Evolutionary conservation across 495 filamentous ascomycete genomes (phyloP).

Genomic region (Chaetomium fimeti): DNA sequence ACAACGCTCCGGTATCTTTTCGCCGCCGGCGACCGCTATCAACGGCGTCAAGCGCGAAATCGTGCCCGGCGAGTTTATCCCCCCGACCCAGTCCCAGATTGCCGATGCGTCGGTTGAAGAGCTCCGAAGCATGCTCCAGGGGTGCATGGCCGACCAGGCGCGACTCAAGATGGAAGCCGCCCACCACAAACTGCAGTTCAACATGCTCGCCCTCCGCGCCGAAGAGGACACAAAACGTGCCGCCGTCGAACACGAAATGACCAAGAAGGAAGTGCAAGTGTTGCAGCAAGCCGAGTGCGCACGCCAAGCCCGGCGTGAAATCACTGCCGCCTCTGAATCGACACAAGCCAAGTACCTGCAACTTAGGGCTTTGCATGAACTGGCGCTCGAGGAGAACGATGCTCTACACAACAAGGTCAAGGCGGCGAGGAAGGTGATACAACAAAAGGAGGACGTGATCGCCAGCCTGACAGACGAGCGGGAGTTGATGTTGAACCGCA

Average conservation of each 20-base stretch:
- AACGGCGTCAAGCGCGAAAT: conserved; percentile 52
- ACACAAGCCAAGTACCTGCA: conserved; percentile 48
- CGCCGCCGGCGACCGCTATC: conserved; percentile 58
- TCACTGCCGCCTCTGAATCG: conserved; percentile 40
- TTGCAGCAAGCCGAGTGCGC: conserved; percentile 62
- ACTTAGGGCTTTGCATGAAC: conserved; percentile 53
- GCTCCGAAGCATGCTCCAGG: conserved; percentile 56
- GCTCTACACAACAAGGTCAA: conserved; percentile 58
- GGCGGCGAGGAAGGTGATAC: conserved; percentile 71
- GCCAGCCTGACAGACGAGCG: conserved; percentile 65
- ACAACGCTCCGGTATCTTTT: conserved; percentile 45
- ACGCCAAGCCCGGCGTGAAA: conserved; percentile 49
- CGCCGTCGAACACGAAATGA: conserved; percentile 89
- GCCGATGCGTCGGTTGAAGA: conserved; percentile 57
- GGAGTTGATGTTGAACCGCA: conserved; percentile 72
- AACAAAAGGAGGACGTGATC: conserved; percentile 65
- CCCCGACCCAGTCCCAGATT: conserved; percentile 64
- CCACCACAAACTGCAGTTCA: conserved; percentile 91
- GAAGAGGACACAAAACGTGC: conserved; percentile 83
- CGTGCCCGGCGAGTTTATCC: conserved; percentile 50
- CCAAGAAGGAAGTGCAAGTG: conserved; percentile 85
- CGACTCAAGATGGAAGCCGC: conserved; percentile 76
- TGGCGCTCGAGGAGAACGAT: conserved; percentile 63
- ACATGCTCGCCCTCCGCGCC: conserved; percentile 79
- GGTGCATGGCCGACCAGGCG: conserved; percentile 54